Evolutionary conservation across 139 green algal genomes (phyloP), one percentile per base, ranked within the genome.

Genomic region (Raphidocelis subcapitata): DNA sequence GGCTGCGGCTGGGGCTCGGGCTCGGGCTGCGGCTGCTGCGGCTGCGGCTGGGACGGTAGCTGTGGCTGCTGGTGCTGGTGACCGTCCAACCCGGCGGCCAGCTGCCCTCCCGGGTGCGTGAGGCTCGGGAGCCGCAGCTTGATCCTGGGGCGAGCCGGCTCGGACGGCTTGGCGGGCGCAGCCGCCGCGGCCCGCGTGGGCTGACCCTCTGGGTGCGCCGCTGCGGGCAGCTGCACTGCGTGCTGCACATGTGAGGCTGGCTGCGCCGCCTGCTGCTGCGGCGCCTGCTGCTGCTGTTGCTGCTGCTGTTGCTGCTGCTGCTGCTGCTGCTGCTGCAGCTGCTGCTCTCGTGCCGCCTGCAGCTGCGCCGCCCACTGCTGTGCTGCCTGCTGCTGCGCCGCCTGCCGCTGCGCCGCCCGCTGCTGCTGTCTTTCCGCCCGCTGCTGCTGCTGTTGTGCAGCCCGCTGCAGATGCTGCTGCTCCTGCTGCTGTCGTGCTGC

Each of bases 391-490:
- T 64, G 57, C 57, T 64, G 57, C 57, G 16, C 16, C 20, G 16
- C 16, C 24, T 64, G 57, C 20, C 23, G 57, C 57, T 64, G 24
- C 24, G 16, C 12, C 57, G 12, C 16, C 24, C 24, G 57, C 20
- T 64, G 57, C 57, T 36, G 26, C 57, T 29, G 24, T n/a, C n/a
- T 14, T 64, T 15, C 16, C 23, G 57, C 16, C 57, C 20, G 49
- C 49, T 20, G 49, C 49, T 20, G n/a, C n/a, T n/a, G n/a, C 47
- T 15, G 16, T 15, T n/a, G 47, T 15, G n/a, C n/a, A n/a, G n/a
- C n/a, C n/a, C n/a, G n/a, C n/a, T 64, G 57, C 57, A 32, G 57
- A 15, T 64, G 57, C 20, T 64, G 57, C 24, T 64, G 57, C 20
- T 64, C 16, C 57, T 64, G 24, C 24, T 64, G 26, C 57, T 29